Evolutionary conservation across 441 rosid species (phyloP), one percentile per base, ranked within the genome.

Genomic region (Pelargonium fulgidum): DNA sequence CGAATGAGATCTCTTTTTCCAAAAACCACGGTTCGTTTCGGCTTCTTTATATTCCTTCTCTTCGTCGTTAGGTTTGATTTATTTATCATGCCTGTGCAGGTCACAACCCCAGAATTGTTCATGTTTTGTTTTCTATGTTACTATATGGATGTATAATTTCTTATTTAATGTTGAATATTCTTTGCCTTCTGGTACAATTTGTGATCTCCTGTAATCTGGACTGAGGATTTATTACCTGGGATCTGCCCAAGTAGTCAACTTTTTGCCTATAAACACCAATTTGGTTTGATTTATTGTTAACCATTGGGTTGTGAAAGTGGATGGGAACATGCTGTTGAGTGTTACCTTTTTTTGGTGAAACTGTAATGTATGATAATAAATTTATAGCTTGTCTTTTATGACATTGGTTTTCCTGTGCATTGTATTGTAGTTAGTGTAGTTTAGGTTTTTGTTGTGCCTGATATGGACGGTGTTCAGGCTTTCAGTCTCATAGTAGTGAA

Each of bases 71-170:
- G 62, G 62, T 58, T 58, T 58, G 9, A 20, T 58, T 58, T 7
- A 58, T 58, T 58, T 13, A 58, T 19, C 62, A 7, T 58, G 29
- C 16, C 12, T 58, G 29, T 19, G 62, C 39, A n/a, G 9, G 20
- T 58, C 62, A 58, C 4, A 56, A 56, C 8, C 62, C 62, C 39
- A 56, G 62, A 56, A 56, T 56, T 56, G 12, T 20, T 58, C 11
- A 7, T 8, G 29, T 20, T 24, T 19, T 12, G 26, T 33, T 33
- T 33, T 33, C 39, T 33, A 33, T 33, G 7, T 33, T 33, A 4
- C 39, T 3, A 2, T 33, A 33, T 33, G 5, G 3, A 4, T 33
- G 3, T 3, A 19, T 19, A 26, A 11, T 19, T 58, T 45, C 29
- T 19, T 56, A 17, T 24, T 56, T 22, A 9, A 56, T 7, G 20